Percentiles rank a stretch among this genome's conserved stretches.
These are phyloP conservation scores for Ogataea wickerhamii DNA, from an alignment of 805 yeast species.

Conservation along the genomic window DNA sequence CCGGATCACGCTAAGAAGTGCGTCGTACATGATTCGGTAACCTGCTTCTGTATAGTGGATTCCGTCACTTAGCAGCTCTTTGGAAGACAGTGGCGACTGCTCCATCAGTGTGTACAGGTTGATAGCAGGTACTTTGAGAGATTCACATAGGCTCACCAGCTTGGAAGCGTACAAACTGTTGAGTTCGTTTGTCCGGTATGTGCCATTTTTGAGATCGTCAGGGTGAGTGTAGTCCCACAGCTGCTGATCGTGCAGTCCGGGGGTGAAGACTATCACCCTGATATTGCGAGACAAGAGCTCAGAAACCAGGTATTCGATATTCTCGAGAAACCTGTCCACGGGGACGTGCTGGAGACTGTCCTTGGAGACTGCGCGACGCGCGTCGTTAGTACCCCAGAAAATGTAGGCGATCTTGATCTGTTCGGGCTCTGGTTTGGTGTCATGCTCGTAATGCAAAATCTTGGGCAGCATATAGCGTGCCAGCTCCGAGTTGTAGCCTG, in stretches of 20 bases:
- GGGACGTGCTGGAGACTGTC: conserved; percentile 45
- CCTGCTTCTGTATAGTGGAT: conserved; percentile 38
- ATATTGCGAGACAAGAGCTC: conserved; percentile 40
- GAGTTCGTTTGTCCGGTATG: conserved; percentile 42
- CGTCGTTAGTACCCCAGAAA: conserved; percentile 83
- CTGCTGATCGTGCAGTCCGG: conserved; percentile 51
- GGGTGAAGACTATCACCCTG: conserved; percentile 57
- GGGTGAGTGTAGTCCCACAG: conserved; percentile 36
- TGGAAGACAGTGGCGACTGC: conserved; percentile 29
- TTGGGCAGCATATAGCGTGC: conserved; percentile 48
- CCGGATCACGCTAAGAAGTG: conserved; percentile 30
- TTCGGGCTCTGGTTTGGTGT: conserved; percentile 26
- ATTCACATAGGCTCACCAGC: conserved; percentile 41
- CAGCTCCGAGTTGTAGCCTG: conserved; percentile 72
- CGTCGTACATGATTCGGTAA: conserved; percentile 35
- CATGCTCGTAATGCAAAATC: conserved; percentile 48
- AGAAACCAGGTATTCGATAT: conserved; percentile 42
- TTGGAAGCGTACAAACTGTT: conserved; percentile 51
- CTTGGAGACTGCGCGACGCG: conserved; percentile 17
- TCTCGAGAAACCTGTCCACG: conserved; percentile 44
- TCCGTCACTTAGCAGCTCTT: conserved; percentile 38
- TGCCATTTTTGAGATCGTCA: conserved; percentile 37
- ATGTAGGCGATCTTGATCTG: conserved; percentile 45
- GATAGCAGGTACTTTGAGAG: conserved; percentile 52
- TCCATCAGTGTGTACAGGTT: conserved; percentile 43